Evolutionary conservation across 768 basidiomycete genomes (phyloP), one percentile per base, ranked within the genome.

Genomic region (Tulasnella sp.): DNA sequence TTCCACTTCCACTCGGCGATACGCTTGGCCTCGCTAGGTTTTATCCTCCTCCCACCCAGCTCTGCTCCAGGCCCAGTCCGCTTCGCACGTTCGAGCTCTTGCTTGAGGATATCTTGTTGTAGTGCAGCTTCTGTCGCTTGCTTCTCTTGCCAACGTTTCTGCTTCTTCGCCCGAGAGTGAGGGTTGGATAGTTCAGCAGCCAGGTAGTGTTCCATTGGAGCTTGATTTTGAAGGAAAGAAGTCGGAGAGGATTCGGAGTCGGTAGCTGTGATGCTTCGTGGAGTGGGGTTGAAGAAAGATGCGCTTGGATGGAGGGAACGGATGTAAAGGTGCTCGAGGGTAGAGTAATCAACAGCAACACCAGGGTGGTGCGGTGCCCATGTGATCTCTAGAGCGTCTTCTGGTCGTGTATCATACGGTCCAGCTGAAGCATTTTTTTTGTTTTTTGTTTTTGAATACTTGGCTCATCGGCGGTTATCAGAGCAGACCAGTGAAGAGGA

Each of bases 161-260:
- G 82, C 69, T 86, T 89, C 75, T 87, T 89, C 8, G 87, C 85
- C 19, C 86, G 82, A 11, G 85, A 81, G 66, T 89, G 84, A 24
- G 87, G 87, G 69, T 90, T 89, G 25, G 85, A 76, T 41, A 92
- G 78, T 66, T 92, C 89, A 62, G 78, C 77, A 46, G 73, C 67
- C 59, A 92, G 70, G 66, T 80, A 80, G 22, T 77, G 66, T 67
- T 92, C 89, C 60, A 87, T 75, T 11, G 85, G 84, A 9, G 74
- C 72, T 12, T 75, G 69, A 38, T 5, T 38, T 7, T 38, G 34
- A 38, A 38, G 34, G 34, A 38, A 38, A 38, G 34, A 15, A 38
- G 34, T 38, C 34, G 34, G 34, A 38, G 5, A 5, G 10, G 76
- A 74, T 29, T 81, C 76, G 62, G 76, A 77, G 27, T 53, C 21